These are phyloP conservation scores for Rhypophila decipiens DNA, from an alignment of 495 filamentous ascomycete genomes.

Conservation along the genomic window DNA sequence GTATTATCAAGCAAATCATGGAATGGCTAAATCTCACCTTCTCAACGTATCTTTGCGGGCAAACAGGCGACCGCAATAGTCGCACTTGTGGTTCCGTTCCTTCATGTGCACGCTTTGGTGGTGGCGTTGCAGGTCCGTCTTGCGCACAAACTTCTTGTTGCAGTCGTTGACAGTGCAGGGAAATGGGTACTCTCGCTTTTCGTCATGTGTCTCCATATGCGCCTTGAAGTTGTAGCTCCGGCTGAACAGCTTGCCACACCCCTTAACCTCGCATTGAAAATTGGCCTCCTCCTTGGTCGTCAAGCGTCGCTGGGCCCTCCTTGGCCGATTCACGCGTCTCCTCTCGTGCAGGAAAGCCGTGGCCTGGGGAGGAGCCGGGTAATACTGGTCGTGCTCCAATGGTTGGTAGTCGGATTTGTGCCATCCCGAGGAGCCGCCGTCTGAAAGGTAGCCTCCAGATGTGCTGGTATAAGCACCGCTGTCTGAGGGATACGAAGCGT, in stretches of 20 bases:
- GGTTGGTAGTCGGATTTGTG: slow-evolving; percentile 41
- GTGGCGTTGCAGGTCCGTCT: slow-evolving; percentile 80
- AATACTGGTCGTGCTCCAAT: slow-evolving; percentile 35
- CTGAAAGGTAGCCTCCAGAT: slow-evolving; percentile 42
- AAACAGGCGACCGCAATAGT: slow-evolving; percentile 66
- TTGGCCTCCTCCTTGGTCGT: slow-evolving; percentile 72
- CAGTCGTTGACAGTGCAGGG: slow-evolving; percentile 59
- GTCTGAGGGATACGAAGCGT: slow-evolving; percentile 34
- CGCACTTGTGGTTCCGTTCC: slow-evolving; percentile 63
- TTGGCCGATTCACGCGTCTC: slow-evolving; percentile 32
- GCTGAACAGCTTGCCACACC: slow-evolving; percentile 76
- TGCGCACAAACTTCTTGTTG: slow-evolving; percentile 70
- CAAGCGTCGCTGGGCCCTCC: slow-evolving; percentile 46
- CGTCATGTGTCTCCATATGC: slow-evolving; percentile 86
- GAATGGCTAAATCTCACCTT: slow-evolving; percentile 45
- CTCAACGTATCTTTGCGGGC: slow-evolving; percentile 77
- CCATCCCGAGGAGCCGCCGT: slow-evolving; percentile 42
- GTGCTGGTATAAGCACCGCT: slow-evolving; percentile 29
- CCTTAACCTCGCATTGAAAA: slow-evolving; percentile 60
- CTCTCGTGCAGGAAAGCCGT: slow-evolving; percentile 25
- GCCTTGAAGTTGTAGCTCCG: slow-evolving; percentile 86
- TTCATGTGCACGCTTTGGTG: slow-evolving; percentile 77
- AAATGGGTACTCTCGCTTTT: slow-evolving; percentile 62
- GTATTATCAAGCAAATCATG: not conserved
- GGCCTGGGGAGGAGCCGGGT: slow-evolving; percentile 21